Evolutionary conservation across 2,329 filamentous ascomycete species (phyloP).

Genomic region (Aspergillus uvarum): DNA sequence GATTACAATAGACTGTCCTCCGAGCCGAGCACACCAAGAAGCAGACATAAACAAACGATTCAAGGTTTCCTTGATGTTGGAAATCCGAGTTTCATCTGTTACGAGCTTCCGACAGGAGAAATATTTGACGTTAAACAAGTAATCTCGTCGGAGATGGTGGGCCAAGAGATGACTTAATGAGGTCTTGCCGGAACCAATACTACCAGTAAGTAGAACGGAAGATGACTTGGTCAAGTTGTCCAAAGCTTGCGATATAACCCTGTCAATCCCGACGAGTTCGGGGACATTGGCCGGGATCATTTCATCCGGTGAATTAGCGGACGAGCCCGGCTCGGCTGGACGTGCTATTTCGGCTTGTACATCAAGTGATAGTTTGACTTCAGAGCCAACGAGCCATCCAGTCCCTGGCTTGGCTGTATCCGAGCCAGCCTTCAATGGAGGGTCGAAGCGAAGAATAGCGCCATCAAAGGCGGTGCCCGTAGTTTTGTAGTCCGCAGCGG

Average conservation of each 20-base stretch:
- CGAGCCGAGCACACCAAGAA: slow-evolving; percentile 84
- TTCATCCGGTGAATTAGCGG: slow-evolving; percentile 52
- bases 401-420: slow-evolving; percentile 35
- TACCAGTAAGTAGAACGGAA: slow-evolving; percentile 85
- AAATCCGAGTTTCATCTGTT: slow-evolving; percentile 85
- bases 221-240: slow-evolving; percentile 80
- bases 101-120: slow-evolving; percentile 84
- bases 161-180: slow-evolving; percentile 74
- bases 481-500: slow-evolving; percentile 57
- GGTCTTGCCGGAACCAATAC: slow-evolving; percentile 87
- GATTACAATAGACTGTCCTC: slow-evolving; percentile 79
- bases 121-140: slow-evolving; percentile 79
- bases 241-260: slow-evolving; percentile 68
- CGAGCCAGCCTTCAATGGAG: slow-evolving; percentile 42
- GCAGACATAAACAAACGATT: slow-evolving; percentile 82
- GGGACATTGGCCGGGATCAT: slow-evolving; percentile 56
- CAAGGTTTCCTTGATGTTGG: slow-evolving; percentile 86
- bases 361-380: slow-evolving; percentile 70
- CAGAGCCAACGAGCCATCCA: slow-evolving; percentile 74
- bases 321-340: slow-evolving; percentile 53
- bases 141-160: slow-evolving; percentile 67
- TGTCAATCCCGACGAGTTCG: slow-evolving; percentile 79
- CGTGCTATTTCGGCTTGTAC: slow-evolving; percentile 71
- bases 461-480: slow-evolving; percentile 70
- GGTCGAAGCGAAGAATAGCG: slow-evolving; percentile 77